Evolutionary conservation across 192 early-diverging fungal genomes (phyloP), one percentile per base, ranked within the genome.

Genomic region (Fimicolochytrium jonesii): DNA sequence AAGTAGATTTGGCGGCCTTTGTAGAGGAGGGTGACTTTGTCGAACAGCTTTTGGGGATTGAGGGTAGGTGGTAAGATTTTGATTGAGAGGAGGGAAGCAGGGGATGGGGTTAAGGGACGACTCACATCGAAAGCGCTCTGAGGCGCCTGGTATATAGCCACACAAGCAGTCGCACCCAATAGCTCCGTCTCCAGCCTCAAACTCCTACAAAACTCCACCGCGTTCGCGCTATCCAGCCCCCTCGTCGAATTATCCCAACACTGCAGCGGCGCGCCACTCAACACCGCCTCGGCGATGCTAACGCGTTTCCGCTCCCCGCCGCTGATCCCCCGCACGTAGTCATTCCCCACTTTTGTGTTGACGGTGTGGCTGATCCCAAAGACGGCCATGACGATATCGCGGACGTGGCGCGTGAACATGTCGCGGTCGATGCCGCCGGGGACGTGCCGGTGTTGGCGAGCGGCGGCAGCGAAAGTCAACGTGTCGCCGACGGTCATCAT

Each of bases 161-260:
- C 66, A 43, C 69, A 34, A 6, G 76, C 68, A 15, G 70, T 67
- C 10, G 43, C 17, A 0, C 32, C 25, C 7, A 50, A 32, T 30
- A 88, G 70, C 53, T 90, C 83, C 32, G 88, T 83, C 66, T 76
- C 77, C 39, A 88, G 81, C 47, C 88, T 82, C 20, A 92, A 77
- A 9, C 83, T 87, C 34, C 85, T 83, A 37, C 85, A 82, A 55
- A 88, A 92, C 60, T 92, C 90, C 6, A 92, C 69, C 32, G 90
- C 89, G 4, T 88, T 88, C 56, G 87, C 86, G 20, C 86, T 83
- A 73, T 92, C 90, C 44, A 92, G 76, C 47, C 90, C 90, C 42
- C 80, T 77, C 29, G 86, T 87, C 37, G 73, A 77, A 59, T 87
- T 84, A 61, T 87, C 86, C 60, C 60, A 62, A 20, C 46, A 52